Evolutionary conservation across 495 filamentous ascomycete genomes (phyloP), one percentile per base, ranked within the genome.

Genomic region (Usnea hakonensis): DNA sequence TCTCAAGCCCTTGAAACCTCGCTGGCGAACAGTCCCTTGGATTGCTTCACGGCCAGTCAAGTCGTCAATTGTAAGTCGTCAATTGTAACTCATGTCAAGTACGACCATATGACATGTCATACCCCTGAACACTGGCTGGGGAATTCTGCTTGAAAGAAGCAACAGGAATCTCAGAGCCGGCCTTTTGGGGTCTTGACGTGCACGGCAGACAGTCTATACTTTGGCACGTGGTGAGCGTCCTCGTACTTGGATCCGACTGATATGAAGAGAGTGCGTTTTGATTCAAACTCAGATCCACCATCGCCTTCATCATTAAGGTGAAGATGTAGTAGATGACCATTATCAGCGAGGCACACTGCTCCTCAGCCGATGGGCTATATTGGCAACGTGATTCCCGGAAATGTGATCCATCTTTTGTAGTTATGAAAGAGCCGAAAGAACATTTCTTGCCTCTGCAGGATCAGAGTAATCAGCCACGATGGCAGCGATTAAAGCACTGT

Each of bases 401-500:
- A 30, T 9, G 26, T 5, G 23, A 3, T 52, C 48, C 28, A n/a
- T 32, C 19, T 32, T 14, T 26, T 23, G 46, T 23, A 30, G 23
- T 50, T 35, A 62, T 30, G 60, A 57, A 46, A 62, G 43, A 0
- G 38, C 43, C 10, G 41, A 43, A 52, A 68, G 52, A 11, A 65
- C 44, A 10, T 41, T 28, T 35, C 43, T 65, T 36, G 66, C 66
- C 19, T 48, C 60, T 2, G 53, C 52, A 13, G 32, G 3, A 43
- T 57, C 43, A 16, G 55, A 23, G 36, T 63, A 40, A 57, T 68
- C 66, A 19, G 55, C 41, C 23, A 65, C n/a, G 17, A 65, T 65
- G 17, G 66, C 66, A 21, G 66, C 66, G 36, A 68, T 63, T 0
- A 68, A 53, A 14, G 63, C 59, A 28, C 60, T 21, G 37, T 68